Evolutionary conservation across 352 stramenopile genomes (phyloP).

Genomic region (Globisporangium uncinulatum): DNA sequence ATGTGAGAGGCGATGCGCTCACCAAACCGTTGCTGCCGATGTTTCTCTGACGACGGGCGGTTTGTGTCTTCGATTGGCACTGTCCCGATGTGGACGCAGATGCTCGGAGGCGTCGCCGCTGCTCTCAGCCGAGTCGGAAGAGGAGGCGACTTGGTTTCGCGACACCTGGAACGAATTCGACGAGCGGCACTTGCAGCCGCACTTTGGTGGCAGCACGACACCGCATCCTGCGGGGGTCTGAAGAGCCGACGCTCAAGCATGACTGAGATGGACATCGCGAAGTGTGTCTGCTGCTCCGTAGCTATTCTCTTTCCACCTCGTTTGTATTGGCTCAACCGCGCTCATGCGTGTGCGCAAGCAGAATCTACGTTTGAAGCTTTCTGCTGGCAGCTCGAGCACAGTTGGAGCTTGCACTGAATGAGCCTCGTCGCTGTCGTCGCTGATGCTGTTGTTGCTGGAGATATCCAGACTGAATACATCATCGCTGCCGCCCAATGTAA

Average conservation of each 20-base stretch:
- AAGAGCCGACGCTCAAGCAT: neutral
- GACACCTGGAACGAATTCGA: constrained; percentile 53
- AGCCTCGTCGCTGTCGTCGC: too few relatives aligned
- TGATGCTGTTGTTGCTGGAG: too few relatives aligned
- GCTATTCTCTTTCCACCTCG: too few relatives aligned
- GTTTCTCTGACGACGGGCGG: neutral
- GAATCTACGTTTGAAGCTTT: too few relatives aligned
- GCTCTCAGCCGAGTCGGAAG: constrained; percentile 18
- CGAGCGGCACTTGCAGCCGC: constrained; percentile 58
- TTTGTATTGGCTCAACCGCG: too few relatives aligned
- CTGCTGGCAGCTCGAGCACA: too few relatives aligned
- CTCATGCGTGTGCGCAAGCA: too few relatives aligned
- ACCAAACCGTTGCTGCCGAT: neutral
- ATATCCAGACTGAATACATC: too few relatives aligned
- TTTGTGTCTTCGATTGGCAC: neutral
- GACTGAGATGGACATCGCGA: too few relatives aligned
- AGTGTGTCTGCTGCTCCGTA: too few relatives aligned
- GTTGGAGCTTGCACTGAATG: too few relatives aligned
- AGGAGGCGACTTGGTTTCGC: constrained; percentile 37
- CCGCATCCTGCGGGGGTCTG: constrained; percentile 7
- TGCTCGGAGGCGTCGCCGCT: constrained; percentile 16
- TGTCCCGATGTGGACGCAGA: neutral
- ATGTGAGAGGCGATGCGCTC: neutral
- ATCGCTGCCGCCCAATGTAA: too few relatives aligned
- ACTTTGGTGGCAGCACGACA: constrained; percentile 41